Evolutionary conservation across 2,329 filamentous ascomycete species (phyloP), one percentile per base, ranked within the genome.

Genomic region (Periconia sp.): DNA sequence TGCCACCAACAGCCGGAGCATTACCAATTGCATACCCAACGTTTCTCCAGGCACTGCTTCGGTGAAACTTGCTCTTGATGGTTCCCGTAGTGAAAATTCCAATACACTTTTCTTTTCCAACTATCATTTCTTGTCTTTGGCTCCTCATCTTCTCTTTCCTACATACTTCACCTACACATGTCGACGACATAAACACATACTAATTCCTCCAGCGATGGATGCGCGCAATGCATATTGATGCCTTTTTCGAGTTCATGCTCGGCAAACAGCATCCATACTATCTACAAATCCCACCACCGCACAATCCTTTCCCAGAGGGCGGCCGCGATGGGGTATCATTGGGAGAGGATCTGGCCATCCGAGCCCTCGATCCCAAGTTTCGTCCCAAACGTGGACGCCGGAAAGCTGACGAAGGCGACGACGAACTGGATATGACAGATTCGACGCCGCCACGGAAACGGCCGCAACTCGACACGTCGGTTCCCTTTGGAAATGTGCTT

Each of bases 191-290:
- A 37, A 3, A 7, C n/a, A 35, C 18, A 45, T 64, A 49, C 58
- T 49, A 35, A 45, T 52, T 45, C 23, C 30, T 40, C 64, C 54
- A 90, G 90, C 87, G 93, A 68, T 97, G 92, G 92, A 94, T 97
- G 90, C 91, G 91, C 70, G 92, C 92, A 6, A 93, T 96, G 89
- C 92, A 96, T 71, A 86, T 96, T 49, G 91, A 96, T 78, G 90
- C 91, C 11, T 97, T 97, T 71, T 97, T 96, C 66, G 91, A 96
- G 70, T 97, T 91, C 70, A 84, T 95, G 18, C 81, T 93, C 57
- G 85, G 86, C 46, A 91, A 91, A 59, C 78, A 83, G 23, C 91
- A 95, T 72, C 76, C 84, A 0, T 97, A 97, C 73, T 96, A 88
- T 78, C 86, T 83, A 15, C 84, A 91, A 35, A 82, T 96, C 20